phyloP scores from a whole-genome alignment of 2,329 filamentous ascomycete species.

The Claviceps monticola region DNA sequence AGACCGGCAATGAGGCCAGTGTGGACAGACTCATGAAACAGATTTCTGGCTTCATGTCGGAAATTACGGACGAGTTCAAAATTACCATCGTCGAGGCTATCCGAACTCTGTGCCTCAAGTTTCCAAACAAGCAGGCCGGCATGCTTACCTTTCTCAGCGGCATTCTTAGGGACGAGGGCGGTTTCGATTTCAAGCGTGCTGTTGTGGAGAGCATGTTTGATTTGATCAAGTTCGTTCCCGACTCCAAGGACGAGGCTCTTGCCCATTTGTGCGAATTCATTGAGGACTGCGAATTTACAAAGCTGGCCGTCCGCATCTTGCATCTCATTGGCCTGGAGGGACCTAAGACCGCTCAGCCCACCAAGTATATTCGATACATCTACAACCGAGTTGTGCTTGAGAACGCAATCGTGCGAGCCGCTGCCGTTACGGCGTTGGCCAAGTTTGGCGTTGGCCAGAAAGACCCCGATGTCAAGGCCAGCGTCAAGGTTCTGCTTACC shows the following conservation, averaged over 20 bases:
- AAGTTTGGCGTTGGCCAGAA: constrained; percentile 97
- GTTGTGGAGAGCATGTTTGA: constrained; percentile 99
- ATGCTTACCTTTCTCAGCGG: constrained; percentile 96
- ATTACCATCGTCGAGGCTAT: constrained; percentile 99
- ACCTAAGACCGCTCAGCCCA: constrained; percentile 86
- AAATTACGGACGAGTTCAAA: constrained; percentile 99
- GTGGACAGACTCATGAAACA: constrained; percentile 98
- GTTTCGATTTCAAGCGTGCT: constrained; percentile 94
- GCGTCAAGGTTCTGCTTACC: constrained; percentile 81
- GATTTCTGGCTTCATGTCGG: constrained; percentile 94
- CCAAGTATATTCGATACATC: constrained; percentile 98
- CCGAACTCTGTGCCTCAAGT: constrained; percentile 90
- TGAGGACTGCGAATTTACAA: constrained; percentile 98
- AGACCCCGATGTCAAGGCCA: constrained; percentile 92
- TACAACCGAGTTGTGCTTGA: constrained; percentile 97
- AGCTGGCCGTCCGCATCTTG: constrained; percentile 86
- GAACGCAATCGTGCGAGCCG: constrained; percentile 89
- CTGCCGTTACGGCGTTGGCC: constrained; percentile 85
- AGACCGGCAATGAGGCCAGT: constrained; percentile 94
- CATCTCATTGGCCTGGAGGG: constrained; percentile 91
- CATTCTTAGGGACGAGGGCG: constrained; percentile 92
- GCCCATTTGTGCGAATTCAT: constrained; percentile 98
- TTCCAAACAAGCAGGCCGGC: constrained; percentile 92
- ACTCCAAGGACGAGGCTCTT: constrained; percentile 67
- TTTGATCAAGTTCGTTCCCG: constrained; percentile 95